A percentile compares a stretch with the other conserved stretches of the same genome.
phyloP scores from a whole-genome alignment of 805 yeast genomes.

The Sungouiozyma ichnusensis region DNA sequence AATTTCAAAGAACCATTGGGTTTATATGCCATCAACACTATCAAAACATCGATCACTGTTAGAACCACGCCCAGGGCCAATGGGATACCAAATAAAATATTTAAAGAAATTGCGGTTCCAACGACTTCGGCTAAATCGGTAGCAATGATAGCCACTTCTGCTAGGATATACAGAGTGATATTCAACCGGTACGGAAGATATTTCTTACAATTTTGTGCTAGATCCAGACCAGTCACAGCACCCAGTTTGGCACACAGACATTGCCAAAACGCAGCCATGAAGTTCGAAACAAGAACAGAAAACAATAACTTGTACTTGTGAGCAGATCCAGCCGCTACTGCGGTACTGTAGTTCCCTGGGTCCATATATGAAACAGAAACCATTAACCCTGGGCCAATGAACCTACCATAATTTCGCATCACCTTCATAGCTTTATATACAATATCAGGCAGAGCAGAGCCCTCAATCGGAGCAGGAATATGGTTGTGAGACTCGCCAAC shows the following conservation, averaged over 20 bases:
- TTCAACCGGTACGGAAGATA: conserved; percentile 59
- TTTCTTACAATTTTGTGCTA: conserved; percentile 77
- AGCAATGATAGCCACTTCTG: conserved; percentile 87
- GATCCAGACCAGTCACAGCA: conserved; percentile 84
- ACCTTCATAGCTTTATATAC: conserved; percentile 3
- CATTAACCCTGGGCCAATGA: conserved; percentile 94
- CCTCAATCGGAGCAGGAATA: neutral
- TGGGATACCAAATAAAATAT: conserved; percentile 73
- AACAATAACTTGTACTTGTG: conserved; percentile 71
- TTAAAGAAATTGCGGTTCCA: conserved; percentile 92
- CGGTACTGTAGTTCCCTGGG: conserved; percentile 94
- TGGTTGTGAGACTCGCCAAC: neutral
- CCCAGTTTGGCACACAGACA: conserved; percentile 80
- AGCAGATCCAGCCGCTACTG: conserved; percentile 87
- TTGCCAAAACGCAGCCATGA: conserved; percentile 82
- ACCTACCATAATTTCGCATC: conserved; percentile 42
- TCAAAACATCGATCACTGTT: conserved; percentile 76
- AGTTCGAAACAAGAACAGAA: conserved; percentile 66
- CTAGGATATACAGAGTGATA: conserved; percentile 55
- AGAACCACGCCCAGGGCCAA: conserved; percentile 72
- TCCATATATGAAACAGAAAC: conserved; percentile 94
- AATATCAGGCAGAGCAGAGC: neutral
- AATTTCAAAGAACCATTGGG: conserved; percentile 74
- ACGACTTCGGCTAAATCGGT: conserved; percentile 96
- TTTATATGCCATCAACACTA: conserved; percentile 78